Percentiles rank a stretch among this genome's conserved stretches.
These are phyloP conservation scores for Hydnum rufescens DNA, from an alignment of 768 basidiomycete genomes.

Conservation along the genomic window DNA sequence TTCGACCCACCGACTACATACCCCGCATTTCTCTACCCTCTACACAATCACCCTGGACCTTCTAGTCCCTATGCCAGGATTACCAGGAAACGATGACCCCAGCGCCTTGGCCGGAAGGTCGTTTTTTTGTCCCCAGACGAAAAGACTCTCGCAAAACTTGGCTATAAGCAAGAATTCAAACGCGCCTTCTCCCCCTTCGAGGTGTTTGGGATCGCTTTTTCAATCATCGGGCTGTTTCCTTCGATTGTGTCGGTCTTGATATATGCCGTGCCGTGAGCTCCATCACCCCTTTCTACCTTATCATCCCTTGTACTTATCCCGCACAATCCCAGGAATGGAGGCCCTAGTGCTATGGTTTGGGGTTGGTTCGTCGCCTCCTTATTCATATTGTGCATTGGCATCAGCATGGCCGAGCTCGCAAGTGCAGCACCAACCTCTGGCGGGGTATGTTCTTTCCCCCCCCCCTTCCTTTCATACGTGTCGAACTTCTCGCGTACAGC, in stretches of 20 bases:
- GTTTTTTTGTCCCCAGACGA: constrained; percentile 13
- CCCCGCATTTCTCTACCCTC: background rate
- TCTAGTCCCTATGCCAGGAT: background rate
- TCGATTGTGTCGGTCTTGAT: constrained; percentile 21
- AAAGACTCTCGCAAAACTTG: constrained; percentile 19
- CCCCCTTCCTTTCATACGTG: background rate
- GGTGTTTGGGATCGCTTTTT: constrained; percentile 10
- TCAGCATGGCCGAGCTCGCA: constrained; percentile 20
- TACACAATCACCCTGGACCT: background rate
- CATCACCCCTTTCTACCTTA: too few species aligned
- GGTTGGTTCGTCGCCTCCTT: constrained; percentile 25
- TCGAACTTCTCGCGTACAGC: constrained; percentile 1
- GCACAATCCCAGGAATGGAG: too few species aligned
- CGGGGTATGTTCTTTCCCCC: constrained; percentile 7
- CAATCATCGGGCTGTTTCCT: constrained; percentile 15
- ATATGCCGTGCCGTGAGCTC: constrained; percentile 39
- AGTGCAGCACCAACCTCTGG: constrained; percentile 21
- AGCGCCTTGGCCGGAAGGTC: background rate
- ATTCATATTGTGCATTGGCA: constrained; percentile 19
- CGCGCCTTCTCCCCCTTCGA: constrained; percentile 21
- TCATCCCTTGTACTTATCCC: too few species aligned
- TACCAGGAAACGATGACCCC: background rate
- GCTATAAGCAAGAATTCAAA: constrained; percentile 23
- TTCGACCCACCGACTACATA: too few species aligned
- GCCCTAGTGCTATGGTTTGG: constrained; percentile 54